phyloP scores from a whole-genome alignment of 352 stramenopile genomes.

The Thraustotheca clavata region DNA sequence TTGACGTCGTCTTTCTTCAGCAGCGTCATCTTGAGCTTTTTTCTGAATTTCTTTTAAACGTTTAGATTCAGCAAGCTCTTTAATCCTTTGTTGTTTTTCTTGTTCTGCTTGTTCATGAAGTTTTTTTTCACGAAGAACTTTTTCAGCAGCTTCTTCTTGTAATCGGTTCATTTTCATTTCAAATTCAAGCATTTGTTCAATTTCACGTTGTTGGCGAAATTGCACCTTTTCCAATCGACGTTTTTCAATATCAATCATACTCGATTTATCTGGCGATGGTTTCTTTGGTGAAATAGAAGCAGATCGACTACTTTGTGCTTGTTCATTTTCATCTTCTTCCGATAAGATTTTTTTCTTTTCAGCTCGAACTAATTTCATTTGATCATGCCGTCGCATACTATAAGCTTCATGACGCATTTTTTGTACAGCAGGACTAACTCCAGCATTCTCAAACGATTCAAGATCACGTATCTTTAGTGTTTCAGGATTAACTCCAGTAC shows the following conservation, averaged over 20 bases:
- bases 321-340: constrained; percentile 28
- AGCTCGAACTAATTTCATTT: constrained; percentile 79
- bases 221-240: constrained; percentile 67
- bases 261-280: constrained; percentile 23
- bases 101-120: constrained; percentile 61
- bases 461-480: constrained; percentile 88
- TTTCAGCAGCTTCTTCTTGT: constrained; percentile 62
- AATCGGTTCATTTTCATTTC: constrained; percentile 86
- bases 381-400: constrained; percentile 83
- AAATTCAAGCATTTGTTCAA: constrained; percentile 89
- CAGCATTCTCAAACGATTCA: constrained; percentile 84
- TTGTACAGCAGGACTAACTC: constrained; percentile 77
- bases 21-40: constrained; percentile 69
- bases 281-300: constrained; percentile 25
- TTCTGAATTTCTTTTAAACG: constrained; percentile 74
- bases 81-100: constrained; percentile 46
- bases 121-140: constrained; percentile 53
- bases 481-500: constrained; percentile 87
- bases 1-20: constrained; percentile 63
- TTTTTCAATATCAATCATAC: constrained; percentile 56
- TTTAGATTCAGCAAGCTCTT: constrained; percentile 67
- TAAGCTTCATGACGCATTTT: constrained; percentile 90
- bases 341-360: constrained; percentile 73
- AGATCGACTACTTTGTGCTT: neutral
- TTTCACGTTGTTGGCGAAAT: constrained; percentile 60